Evolutionary conservation across 208 protist genomes (phyloP).

Genomic region (Crithidia mellificae): DNA sequence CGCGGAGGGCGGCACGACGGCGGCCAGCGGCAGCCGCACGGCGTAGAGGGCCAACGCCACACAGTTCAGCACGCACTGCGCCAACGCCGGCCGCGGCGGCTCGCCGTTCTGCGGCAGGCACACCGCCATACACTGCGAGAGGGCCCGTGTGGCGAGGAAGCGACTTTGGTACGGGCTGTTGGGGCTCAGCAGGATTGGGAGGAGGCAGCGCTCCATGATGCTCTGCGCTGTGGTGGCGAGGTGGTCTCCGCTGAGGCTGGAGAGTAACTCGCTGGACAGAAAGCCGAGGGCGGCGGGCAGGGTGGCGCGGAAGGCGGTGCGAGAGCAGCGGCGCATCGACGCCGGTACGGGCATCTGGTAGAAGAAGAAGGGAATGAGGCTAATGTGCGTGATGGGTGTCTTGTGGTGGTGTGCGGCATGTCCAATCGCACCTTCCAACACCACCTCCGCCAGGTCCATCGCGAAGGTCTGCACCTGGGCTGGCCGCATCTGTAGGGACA

Average conservation of each 20-base stretch:
- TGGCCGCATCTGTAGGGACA: constrained; percentile 67
- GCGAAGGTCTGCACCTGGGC: constrained; percentile 43
- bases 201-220: constrained; percentile 70
- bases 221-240: constrained; percentile 34
- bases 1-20: constrained; percentile 18
- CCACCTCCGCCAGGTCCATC: constrained; percentile 54
- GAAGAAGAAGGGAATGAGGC: constrained; percentile 50
- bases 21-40: constrained; percentile 20
- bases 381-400: constrained; percentile 36
- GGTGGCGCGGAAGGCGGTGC: constrained; percentile 61
- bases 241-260: constrained; percentile 32
- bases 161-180: constrained; percentile 35
- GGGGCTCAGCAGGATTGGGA: constrained; percentile 65
- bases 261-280: constrained; percentile 63
- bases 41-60: constrained; percentile 28
- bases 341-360: constrained; percentile 57
- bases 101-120: constrained; percentile 39
- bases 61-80: constrained; percentile 43
- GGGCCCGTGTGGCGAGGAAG: constrained; percentile 48
- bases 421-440: constrained; percentile 61
- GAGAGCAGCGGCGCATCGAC: constrained; percentile 70
- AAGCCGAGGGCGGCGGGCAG: constrained; percentile 66
- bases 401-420: constrained; percentile 36
- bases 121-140: constrained; percentile 60
- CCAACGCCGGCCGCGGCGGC: constrained; percentile 14